Conservation (phyloP, 2,329 filamentous ascomycete genomes). For the Alternaria arborescens region DNA sequence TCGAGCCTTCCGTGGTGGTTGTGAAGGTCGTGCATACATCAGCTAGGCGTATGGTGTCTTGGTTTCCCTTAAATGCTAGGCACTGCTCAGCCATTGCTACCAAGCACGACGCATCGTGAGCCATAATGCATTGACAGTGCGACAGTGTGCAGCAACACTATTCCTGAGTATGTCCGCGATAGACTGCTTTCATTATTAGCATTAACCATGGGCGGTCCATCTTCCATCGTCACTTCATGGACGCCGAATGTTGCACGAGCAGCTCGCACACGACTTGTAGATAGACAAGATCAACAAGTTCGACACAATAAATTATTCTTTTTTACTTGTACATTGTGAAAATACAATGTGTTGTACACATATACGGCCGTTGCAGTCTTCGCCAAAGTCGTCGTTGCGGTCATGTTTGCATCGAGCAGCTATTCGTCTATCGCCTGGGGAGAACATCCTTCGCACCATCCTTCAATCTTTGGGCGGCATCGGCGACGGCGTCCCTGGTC, state of each 20-base stretch:
- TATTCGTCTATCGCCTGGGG: conserved; percentile 23
- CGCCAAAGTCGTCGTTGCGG: neutral
- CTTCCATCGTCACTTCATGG: neutral
- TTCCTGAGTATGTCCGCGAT: too few species aligned
- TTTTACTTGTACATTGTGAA: neutral
- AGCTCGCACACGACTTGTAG: rapidly evolving
- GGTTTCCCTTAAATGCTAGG: neutral
- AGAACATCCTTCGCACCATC: conserved; percentile 35
- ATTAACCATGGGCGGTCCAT: too few species aligned
- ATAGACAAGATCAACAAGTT: rapidly evolving
- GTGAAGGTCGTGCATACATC: neutral
- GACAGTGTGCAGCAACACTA: too few species aligned
- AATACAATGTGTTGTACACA: conserved; percentile 10
- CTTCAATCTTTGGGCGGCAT: conserved; percentile 40
- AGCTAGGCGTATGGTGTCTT: neutral
- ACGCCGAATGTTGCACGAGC: neutral
- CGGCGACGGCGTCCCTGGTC: conserved; percentile 27
- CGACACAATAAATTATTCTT: neutral
- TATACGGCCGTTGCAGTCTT: neutral
- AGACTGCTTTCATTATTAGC: neutral
- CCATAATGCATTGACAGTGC: neutral
- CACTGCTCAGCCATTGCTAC: neutral
- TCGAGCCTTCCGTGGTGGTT: neutral
- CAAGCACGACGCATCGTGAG: neutral
- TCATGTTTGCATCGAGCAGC: neutral